Conservation (phyloP, 2,329 filamentous ascomycete genomes). For the Fusarium incarnatum region DNA sequence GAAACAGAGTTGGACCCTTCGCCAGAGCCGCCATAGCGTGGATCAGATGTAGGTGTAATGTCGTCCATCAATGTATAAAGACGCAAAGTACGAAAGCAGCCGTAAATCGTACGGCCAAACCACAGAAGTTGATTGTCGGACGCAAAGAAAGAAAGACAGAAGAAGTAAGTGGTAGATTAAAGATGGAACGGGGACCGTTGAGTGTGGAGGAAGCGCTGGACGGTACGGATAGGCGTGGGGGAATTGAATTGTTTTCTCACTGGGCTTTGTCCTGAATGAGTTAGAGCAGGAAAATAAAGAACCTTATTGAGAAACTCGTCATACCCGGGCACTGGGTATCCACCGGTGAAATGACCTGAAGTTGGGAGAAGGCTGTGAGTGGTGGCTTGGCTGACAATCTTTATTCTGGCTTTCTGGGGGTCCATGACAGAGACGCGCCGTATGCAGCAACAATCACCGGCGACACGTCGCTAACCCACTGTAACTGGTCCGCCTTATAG, state of each 20-base stretch:
- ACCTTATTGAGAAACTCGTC: constrained; percentile 35
- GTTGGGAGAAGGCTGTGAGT: constrained; percentile 31
- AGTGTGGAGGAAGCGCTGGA: constrained; percentile 32
- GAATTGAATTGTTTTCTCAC: constrained; percentile 1
- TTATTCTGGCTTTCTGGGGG: constrained; percentile 19
- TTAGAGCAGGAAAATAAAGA: constrained; percentile 34
- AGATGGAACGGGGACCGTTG: constrained; percentile 24
- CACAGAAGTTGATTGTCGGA: not conserved
- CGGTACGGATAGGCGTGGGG: not conserved
- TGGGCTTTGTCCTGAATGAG: constrained; percentile 17
- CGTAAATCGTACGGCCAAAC: constrained; percentile 9
- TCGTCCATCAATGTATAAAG: constrained; percentile 46
- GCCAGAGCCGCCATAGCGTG: constrained; percentile 37
- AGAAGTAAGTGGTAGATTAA: constrained; percentile 8
- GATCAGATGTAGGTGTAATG: constrained; percentile 43
- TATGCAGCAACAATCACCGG: constrained; percentile 29
- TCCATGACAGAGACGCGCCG: not conserved
- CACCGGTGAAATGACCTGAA: constrained; percentile 34
- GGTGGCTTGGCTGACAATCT: constrained; percentile 34
- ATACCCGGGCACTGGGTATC: constrained; percentile 23
- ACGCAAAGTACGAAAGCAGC: constrained; percentile 6
- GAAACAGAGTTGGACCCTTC: constrained; percentile 29
- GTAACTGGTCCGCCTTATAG: constrained; percentile 37
- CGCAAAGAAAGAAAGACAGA: constrained; percentile 5
- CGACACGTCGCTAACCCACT: constrained; percentile 29